Percentiles rank a stretch among this genome's conserved stretches.
These are phyloP conservation scores for Fusarium brachygibbosum DNA, from an alignment of 2,329 filamentous ascomycete species.

Conservation along the genomic window DNA sequence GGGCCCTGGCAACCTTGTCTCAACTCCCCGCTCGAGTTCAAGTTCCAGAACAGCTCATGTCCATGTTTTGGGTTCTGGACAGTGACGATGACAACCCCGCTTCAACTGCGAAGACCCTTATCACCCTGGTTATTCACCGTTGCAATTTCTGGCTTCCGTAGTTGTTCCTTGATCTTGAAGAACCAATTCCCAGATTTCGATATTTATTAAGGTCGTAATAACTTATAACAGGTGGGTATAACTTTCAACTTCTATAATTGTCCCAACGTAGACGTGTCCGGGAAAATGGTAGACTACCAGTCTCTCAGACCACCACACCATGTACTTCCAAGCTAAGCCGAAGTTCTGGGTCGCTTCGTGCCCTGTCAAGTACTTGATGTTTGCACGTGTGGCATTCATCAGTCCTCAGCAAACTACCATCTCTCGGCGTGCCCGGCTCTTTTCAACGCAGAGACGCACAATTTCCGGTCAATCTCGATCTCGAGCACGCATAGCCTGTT, in stretches of 20 bases:
- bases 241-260: slow-evolving; percentile 16
- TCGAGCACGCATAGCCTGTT: slow-evolving; percentile 17
- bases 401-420: slow-evolving; percentile 14
- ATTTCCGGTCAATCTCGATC: slow-evolving; percentile 36
- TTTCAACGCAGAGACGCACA: slow-evolving; percentile 1
- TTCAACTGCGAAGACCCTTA: slow-evolving; percentile 34
- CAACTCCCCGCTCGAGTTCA: slow-evolving; percentile 28
- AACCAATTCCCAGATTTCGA: slow-evolving; percentile 31
- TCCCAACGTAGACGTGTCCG: slow-evolving; percentile 10
- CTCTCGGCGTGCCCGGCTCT: slow-evolving; percentile 26
- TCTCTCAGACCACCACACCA: slow-evolving; percentile 31
- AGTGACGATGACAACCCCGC: slow-evolving; percentile 28
- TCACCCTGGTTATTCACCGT: slow-evolving; percentile 19
- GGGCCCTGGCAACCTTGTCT: slow-evolving; percentile 36
- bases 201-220: slow-evolving; percentile 35
- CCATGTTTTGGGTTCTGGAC: slow-evolving; percentile 9
- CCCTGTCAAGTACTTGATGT: slow-evolving; percentile 25
- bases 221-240: slow-evolving; percentile 29
- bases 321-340: slow-evolving; percentile 17
- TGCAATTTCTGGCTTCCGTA: slow-evolving; percentile 21
- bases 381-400: slow-evolving; percentile 32
- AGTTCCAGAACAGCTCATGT: slow-evolving; percentile 32
- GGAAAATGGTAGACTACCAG: slow-evolving; percentile 10
- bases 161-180: slow-evolving; percentile 27
- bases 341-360: slow-evolving; percentile 18